Base-by-base conservation (phyloP, 179 eudicot species). In the Nepenthes alata region DNA sequence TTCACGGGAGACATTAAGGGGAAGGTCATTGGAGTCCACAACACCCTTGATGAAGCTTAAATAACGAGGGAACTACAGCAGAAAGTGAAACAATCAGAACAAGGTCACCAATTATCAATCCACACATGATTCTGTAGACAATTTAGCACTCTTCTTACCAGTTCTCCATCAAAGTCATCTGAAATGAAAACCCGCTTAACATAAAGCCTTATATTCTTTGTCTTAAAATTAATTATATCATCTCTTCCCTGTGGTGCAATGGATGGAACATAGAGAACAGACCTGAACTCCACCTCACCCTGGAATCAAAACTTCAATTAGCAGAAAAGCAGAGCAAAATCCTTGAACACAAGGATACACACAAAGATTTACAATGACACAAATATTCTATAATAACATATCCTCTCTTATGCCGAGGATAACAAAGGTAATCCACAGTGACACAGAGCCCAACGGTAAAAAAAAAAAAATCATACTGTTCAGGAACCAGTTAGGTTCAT, bases 251-350 rank as follows among this genome's bases (percentile, higher is more conserved):
- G 74, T n/a, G 89, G 82, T 56, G 96, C 70, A 38, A 81, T 49
- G 14, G 91, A 62, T 63, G 98, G 98, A 25, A 91, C 95, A 61
- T 82, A 89, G 4, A 91, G 80, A 60, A 91, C 66, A 61, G 98
- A 91, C 70, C 96, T 78, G 68, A 91, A 91, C 77, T 91, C 98
- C 66, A 91, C 96, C 72, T 91, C 96, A 63, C 98, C 98, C 98
- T 91, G 70, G 69, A 72, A 61, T 35, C 12, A 47, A 37, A 13
- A 16, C 15, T 11, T 52, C 34, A 39, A 8, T 10, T n/a, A 37
- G 55, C 15, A 25, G 50, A 41, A 37, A 35, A 25, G 37, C 39
- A 39, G 15, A 16, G 11, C 37, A 39, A 63, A 14, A 11, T 16
- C 2, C 14, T 41, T 53, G 15, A 52, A 52, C 11, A 12, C n/a